These are phyloP conservation scores for Luffa aegyptiaca DNA, from an alignment of 306 rosid genomes.

Conservation along the genomic window DNA sequence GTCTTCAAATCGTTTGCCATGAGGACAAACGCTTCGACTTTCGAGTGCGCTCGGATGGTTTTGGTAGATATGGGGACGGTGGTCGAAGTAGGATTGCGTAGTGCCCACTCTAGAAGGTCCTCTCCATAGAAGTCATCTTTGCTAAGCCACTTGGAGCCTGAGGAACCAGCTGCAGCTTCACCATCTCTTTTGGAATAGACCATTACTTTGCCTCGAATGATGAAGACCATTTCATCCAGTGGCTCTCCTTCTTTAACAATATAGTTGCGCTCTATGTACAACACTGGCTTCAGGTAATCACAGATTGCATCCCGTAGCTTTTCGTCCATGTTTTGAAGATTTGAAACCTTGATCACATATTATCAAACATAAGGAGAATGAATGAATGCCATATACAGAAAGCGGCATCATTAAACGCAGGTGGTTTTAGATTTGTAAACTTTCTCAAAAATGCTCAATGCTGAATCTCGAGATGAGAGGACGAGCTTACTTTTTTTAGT, in stretches of 20 bases:
- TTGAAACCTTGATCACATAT: constrained; percentile 5
- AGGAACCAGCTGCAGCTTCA: not conserved
- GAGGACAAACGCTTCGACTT: constrained; percentile 9
- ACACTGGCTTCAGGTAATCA: constrained; percentile 6
- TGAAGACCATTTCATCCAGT: constrained; percentile 13
- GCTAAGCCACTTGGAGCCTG: not conserved
- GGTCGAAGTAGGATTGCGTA: not conserved
- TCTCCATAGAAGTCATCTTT: constrained; percentile 7
- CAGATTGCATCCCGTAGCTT: not conserved
- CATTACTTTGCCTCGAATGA: constrained; percentile 5
- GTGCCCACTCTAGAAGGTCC: constrained; percentile 10
- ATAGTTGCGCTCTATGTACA: not conserved
- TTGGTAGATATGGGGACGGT: constrained; percentile 7
- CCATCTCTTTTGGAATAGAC: not conserved
- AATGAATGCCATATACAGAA: not conserved
- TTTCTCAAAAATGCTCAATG: not conserved
- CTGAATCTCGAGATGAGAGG: not conserved
- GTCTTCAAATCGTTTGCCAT: constrained; percentile 3
- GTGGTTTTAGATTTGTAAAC: not conserved
- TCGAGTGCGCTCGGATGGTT: not conserved
- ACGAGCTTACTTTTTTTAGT: constrained; percentile 35
- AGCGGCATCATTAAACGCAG: no score
- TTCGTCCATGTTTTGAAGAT: not conserved
- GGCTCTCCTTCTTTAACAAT: constrained; percentile 18
- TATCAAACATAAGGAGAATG: not conserved